Conservation (phyloP, 192 early-diverging fungal genomes). For the Coemansia sp. region DNA sequence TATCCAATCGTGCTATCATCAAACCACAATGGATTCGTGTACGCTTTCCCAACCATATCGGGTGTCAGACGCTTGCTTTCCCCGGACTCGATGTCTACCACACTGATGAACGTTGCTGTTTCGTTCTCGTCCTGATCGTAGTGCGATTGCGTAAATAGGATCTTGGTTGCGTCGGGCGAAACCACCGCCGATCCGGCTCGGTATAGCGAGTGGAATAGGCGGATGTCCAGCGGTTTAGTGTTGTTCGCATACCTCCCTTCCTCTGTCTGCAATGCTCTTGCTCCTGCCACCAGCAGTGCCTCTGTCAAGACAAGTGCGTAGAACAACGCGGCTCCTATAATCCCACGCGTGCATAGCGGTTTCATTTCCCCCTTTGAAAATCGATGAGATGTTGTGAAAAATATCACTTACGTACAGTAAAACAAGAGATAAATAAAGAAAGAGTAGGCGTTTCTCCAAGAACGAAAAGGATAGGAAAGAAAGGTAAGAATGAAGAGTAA, state of each 20-base stretch:
- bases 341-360: background rate
- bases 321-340: background rate
- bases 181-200: slow-evolving; percentile 20
- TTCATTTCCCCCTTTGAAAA: too few species aligned
- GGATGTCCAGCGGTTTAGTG: slow-evolving; percentile 32
- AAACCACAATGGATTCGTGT: slow-evolving; percentile 32
- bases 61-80: slow-evolving; percentile 11
- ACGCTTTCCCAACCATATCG: slow-evolving; percentile 11
- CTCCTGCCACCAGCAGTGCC: background rate
- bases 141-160: slow-evolving; percentile 22
- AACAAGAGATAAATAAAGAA: too few species aligned
- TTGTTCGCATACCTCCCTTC: background rate
- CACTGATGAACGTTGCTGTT: slow-evolving; percentile 20
- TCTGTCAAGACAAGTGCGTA: background rate
- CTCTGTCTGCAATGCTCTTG: background rate
- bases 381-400: too few species aligned
- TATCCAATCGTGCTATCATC: slow-evolving; percentile 28
- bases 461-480: too few species aligned
- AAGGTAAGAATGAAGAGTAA: too few species aligned
- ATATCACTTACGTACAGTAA: too few species aligned
- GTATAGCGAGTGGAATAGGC: slow-evolving; percentile 24
- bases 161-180: slow-evolving; percentile 27
- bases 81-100: slow-evolving; percentile 20
- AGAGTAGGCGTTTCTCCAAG: too few species aligned
- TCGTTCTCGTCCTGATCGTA: slow-evolving; percentile 35